A percentile compares a stretch with the other conserved stretches of the same genome.
phyloP scores from a whole-genome alignment of 2,329 filamentous ascomycete species.

The Lachnellula hyalina region DNA sequence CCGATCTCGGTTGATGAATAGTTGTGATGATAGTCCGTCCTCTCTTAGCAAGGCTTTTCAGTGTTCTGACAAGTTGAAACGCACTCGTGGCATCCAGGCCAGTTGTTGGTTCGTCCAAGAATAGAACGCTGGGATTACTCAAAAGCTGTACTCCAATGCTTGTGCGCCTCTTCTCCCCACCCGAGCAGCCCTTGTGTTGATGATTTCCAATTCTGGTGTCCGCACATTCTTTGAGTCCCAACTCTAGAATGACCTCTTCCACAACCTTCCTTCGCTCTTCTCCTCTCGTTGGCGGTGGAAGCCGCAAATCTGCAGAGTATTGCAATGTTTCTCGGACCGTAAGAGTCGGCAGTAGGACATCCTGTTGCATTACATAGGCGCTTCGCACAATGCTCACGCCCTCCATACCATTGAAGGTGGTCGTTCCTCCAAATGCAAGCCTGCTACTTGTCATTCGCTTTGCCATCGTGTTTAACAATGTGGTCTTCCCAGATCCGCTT shows the following conservation, averaged over 20 bases:
- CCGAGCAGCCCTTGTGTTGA: slow-evolving; percentile 69
- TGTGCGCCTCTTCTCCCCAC: slow-evolving; percentile 70
- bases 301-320: slow-evolving; percentile 66
- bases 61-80: slow-evolving; percentile 64
- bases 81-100: slow-evolving; percentile 73
- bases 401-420: slow-evolving; percentile 55
- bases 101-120: slow-evolving; percentile 75
- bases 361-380: slow-evolving; percentile 72
- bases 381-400: slow-evolving; percentile 52
- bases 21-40: slow-evolving; percentile 68
- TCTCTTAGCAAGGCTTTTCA: slow-evolving; percentile 62
- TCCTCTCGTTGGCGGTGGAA: slow-evolving; percentile 56
- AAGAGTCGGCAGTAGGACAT: slow-evolving; percentile 65
- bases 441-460: slow-evolving; percentile 56
- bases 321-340: slow-evolving; percentile 70
- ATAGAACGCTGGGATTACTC: slow-evolving; percentile 72
- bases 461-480: slow-evolving; percentile 65
- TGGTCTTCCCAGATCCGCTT: slow-evolving; percentile 69
- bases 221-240: slow-evolving; percentile 72
- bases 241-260: slow-evolving; percentile 69
- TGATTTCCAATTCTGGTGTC: slow-evolving; percentile 68
- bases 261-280: slow-evolving; percentile 59
- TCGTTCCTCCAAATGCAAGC: slow-evolving; percentile 47
- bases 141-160: slow-evolving; percentile 75
- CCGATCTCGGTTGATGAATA: slow-evolving; percentile 72